Percentiles rank a stretch among this genome's conserved stretches.
Conservation (phyloP, 495 filamentous ascomycete species). For the Thermochaetoides thermophila region DNA sequence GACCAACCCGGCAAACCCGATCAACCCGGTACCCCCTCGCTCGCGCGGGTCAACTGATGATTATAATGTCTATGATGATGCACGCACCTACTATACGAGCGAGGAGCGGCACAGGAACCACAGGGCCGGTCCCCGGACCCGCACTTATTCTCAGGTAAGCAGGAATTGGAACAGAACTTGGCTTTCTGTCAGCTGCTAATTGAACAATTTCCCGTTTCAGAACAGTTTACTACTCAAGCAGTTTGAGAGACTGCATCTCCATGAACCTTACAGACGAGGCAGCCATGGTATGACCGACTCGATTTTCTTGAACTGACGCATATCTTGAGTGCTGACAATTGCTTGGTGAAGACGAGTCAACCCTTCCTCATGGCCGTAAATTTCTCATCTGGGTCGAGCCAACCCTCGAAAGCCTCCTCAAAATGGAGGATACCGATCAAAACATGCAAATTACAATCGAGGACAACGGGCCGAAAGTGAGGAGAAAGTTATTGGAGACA, state of each 20-base stretch:
- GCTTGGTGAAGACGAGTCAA: conserved; percentile 25
- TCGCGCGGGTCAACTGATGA: conserved; percentile 21
- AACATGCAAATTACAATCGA: conserved; percentile 97
- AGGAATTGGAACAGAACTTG: too few relatives aligned
- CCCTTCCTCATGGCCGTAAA: conserved; percentile 39
- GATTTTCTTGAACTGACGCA: neutral
- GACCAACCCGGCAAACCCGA: conserved; percentile 1
- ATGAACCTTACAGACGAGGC: conserved; percentile 31
- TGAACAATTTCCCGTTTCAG: conserved; percentile 15
- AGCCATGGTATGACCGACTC: conserved; percentile 27
- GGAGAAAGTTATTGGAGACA: conserved; percentile 2
- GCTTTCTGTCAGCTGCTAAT: conserved; percentile 4
- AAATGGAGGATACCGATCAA: conserved; percentile 75
- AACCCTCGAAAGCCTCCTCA: conserved; percentile 54
- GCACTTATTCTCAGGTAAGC: conserved; percentile 34
- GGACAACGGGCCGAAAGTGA: conserved; percentile 82
- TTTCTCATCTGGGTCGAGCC: conserved; percentile 67
- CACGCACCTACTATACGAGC: conserved; percentile 33
- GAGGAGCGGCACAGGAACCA: conserved; percentile 29
- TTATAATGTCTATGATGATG: conserved; percentile 30
- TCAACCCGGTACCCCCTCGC: neutral
- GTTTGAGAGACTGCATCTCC: conserved; percentile 26
- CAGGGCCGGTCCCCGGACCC: conserved; percentile 26
- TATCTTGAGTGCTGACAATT: neutral
- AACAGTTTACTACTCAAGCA: conserved; percentile 30